Conservation (phyloP, 2,329 filamentous ascomycete species). For the Pseudogymnoascus sp. region DNA sequence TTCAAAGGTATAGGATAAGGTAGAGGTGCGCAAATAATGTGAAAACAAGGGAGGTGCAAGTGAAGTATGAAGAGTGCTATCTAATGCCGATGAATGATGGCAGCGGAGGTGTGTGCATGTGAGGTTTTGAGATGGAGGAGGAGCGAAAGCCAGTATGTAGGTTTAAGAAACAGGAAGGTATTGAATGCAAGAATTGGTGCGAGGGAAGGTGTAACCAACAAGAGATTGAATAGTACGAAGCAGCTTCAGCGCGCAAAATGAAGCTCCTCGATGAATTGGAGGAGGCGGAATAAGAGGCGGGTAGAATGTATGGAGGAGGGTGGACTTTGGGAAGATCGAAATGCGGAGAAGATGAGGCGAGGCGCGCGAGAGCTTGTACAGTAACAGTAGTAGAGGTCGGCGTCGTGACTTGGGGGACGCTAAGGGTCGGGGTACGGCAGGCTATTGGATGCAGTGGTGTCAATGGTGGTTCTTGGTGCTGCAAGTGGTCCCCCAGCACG, state of each 20-base stretch:
- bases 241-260: neutral
- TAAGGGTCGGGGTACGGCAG: neutral
- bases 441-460: neutral
- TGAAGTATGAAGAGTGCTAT: slow-evolving; percentile 9
- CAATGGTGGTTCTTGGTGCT: neutral
- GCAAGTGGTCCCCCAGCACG: neutral
- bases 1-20: slow-evolving; percentile 21
- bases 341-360: slow-evolving; percentile 9
- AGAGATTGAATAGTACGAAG: slow-evolving; percentile 6
- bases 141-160: slow-evolving; percentile 4
- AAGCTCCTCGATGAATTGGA: slow-evolving; percentile 1
- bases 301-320: neutral
- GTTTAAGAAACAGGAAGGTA: slow-evolving; percentile 6
- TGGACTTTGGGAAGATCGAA: slow-evolving; percentile 6
- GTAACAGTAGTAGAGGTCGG: neutral
- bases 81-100: slow-evolving; percentile 4
- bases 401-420: neutral
- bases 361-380: slow-evolving; percentile 5
- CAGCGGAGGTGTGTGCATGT: slow-evolving; percentile 7
- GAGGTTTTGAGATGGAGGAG: slow-evolving; percentile 8
- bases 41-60: slow-evolving; percentile 8
- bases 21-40: slow-evolving; percentile 7
- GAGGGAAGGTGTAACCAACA: slow-evolving; percentile 11
- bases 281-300: slow-evolving; percentile 1
- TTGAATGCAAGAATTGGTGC: slow-evolving; percentile 8